Conservation (phyloP, 345 rosid species). For the Excoecaria agallocha region DNA sequence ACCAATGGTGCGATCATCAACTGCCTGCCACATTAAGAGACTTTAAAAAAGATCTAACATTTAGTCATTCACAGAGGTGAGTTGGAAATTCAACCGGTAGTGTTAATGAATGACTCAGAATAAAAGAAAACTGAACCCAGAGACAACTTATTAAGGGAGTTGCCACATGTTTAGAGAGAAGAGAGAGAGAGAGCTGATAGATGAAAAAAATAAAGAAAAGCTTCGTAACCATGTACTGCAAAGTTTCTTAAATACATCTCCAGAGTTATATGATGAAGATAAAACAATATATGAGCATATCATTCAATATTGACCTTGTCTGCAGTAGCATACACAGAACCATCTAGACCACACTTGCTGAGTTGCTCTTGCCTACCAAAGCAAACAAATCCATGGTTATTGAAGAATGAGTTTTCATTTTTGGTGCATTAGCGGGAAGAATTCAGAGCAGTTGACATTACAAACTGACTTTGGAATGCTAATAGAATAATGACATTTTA, state of each 20-base stretch:
- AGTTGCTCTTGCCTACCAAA: conserved; percentile 51
- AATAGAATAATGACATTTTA: background rate
- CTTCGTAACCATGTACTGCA: background rate
- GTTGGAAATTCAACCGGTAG: background rate
- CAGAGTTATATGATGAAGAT: conserved; percentile 3
- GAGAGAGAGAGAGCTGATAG: background rate
- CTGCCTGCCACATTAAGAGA: conserved; percentile 39
- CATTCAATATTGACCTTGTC: conserved; percentile 38
- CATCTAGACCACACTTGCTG: conserved; percentile 54
- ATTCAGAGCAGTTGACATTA: background rate
- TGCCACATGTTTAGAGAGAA: background rate
- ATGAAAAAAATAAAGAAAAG: background rate
- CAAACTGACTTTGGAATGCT: background rate
- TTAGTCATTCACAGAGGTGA: background rate
- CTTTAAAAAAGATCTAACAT: background rate
- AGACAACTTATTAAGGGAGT: background rate
- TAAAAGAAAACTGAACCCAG: background rate
- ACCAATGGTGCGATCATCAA: conserved; percentile 61
- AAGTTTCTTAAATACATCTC: background rate
- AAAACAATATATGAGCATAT: background rate
- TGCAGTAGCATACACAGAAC: conserved; percentile 44
- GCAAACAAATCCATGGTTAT: conserved; percentile 1
- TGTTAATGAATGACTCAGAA: background rate
- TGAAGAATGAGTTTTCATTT: background rate
- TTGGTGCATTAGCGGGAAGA: background rate